Percentiles rank a stretch among this genome's conserved stretches.
Conservation (phyloP, 2,329 filamentous ascomycete species). For the Didymella pinodella region DNA sequence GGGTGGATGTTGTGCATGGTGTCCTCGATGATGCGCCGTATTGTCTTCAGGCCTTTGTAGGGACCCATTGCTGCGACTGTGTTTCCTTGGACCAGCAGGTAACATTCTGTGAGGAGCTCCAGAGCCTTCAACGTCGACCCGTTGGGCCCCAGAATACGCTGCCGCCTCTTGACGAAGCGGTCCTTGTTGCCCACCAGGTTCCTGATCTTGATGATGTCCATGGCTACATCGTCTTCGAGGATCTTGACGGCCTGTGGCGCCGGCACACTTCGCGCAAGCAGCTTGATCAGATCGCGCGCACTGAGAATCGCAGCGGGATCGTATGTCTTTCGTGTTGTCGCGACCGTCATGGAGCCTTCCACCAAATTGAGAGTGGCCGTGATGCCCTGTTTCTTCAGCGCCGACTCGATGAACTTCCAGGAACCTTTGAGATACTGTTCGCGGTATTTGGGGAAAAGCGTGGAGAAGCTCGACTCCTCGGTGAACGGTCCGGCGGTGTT, state of each 20-base stretch:
- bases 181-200: slow-evolving; percentile 93
- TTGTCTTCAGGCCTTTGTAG: slow-evolving; percentile 92
- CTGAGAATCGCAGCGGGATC: slow-evolving; percentile 94
- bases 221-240: slow-evolving; percentile 87
- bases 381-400: slow-evolving; percentile 86
- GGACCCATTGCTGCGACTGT: slow-evolving; percentile 89
- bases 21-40: slow-evolving; percentile 84
- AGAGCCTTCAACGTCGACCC: slow-evolving; percentile 94
- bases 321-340: slow-evolving; percentile 89
- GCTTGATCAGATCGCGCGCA: slow-evolving; percentile 90
- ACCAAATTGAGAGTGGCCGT: slow-evolving; percentile 93
- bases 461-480: slow-evolving; percentile 90
- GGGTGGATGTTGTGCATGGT: slow-evolving; percentile 95
- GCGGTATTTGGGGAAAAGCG: slow-evolving; percentile 93
- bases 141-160: slow-evolving; percentile 89
- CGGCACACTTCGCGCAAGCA: slow-evolving; percentile 84
- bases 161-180: slow-evolving; percentile 91
- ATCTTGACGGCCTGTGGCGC: slow-evolving; percentile 94
- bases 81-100: slow-evolving; percentile 95
- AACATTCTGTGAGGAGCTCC: slow-evolving; percentile 84
- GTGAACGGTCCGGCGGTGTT: slow-evolving; percentile 85
- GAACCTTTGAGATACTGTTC: slow-evolving; percentile 91
- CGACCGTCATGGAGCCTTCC: slow-evolving; percentile 95
- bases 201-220: slow-evolving; percentile 95
- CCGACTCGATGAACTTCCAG: slow-evolving; percentile 89